Conservation (phyloP, 2,329 filamentous ascomycete species). For the Zarea fungicola region DNA sequence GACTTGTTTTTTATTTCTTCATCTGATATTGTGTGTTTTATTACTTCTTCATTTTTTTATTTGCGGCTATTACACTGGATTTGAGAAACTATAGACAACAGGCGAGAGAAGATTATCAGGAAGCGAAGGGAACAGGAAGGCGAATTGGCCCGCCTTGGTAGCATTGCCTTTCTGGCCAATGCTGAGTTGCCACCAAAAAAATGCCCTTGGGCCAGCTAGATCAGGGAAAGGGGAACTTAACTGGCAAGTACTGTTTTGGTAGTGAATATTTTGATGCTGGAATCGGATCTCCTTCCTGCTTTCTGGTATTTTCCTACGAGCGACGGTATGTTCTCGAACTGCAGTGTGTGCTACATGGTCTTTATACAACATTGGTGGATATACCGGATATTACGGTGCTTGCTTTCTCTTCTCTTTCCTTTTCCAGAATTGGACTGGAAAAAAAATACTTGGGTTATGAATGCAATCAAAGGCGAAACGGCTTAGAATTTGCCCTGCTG, state of each 20-base stretch:
- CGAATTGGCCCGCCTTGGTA: too few relatives aligned
- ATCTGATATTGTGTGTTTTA: slow-evolving; percentile 6
- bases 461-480: too few relatives aligned
- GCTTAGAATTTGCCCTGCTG: too few relatives aligned
- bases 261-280: not conserved
- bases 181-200: slow-evolving; percentile 2
- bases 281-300: not conserved
- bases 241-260: slow-evolving; percentile 2
- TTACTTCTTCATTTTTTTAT: slow-evolving; percentile 2
- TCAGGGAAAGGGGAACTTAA: not conserved
- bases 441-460: too few relatives aligned
- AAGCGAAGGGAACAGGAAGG: too few relatives aligned
- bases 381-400: too few relatives aligned
- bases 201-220: not conserved
- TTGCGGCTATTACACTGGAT: slow-evolving; percentile 1
- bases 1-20: slow-evolving; percentile 2
- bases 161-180: too few relatives aligned
- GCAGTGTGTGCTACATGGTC: too few relatives aligned
- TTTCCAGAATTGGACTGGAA: too few relatives aligned
- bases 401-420: too few relatives aligned
- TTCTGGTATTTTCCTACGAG: not conserved
- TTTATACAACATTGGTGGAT: too few relatives aligned
- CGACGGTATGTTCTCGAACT: not conserved
- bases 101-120: not conserved
- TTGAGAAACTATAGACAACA: slow-evolving; percentile 8